Percentiles rank a stretch among this genome's conserved stretches.
Conservation (phyloP, 1,139 yeast species). For the Pichia sp. region DNA sequence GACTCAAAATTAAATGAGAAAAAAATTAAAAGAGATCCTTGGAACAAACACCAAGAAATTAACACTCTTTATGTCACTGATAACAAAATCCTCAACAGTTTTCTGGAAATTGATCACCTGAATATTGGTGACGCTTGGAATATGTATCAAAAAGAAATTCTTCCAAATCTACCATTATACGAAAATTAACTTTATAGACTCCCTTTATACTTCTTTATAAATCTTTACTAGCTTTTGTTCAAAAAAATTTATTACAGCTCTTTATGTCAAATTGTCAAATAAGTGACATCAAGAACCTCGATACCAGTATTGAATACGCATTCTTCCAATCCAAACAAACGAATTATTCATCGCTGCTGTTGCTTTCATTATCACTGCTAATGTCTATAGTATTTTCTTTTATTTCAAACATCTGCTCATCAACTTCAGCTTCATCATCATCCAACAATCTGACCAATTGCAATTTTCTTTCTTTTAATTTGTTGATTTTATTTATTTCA, state of each 20-base stretch:
- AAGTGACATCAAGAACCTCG: too few relatives aligned
- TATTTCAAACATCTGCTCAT: too few relatives aligned
- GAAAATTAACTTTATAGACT: not conserved
- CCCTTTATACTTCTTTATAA: too few relatives aligned
- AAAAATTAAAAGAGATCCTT: slow-evolving; percentile 49
- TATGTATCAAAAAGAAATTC: slow-evolving; percentile 11
- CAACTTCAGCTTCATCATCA: slow-evolving; percentile 20
- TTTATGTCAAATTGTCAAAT: too few relatives aligned
- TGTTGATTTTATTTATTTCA: slow-evolving; percentile 43
- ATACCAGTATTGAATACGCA: too few relatives aligned
- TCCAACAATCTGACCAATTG: slow-evolving; percentile 28
- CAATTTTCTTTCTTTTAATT: slow-evolving; percentile 43
- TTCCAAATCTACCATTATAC: slow-evolving; percentile 10
- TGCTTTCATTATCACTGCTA: too few relatives aligned
- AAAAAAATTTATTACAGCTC: too few relatives aligned
- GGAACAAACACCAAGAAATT: slow-evolving; percentile 23
- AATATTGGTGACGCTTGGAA: slow-evolving; percentile 14
- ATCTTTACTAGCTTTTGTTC: too few relatives aligned
- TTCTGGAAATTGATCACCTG: slow-evolving; percentile 17
- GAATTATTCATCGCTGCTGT: too few relatives aligned
- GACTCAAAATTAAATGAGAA: slow-evolving; percentile 36
- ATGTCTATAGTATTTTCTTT: too few relatives aligned
- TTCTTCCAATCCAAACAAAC: too few relatives aligned
- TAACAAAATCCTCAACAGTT: slow-evolving; percentile 11
- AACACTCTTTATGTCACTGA: slow-evolving; percentile 5